Evolutionary conservation across 495 filamentous ascomycete species (phyloP), one percentile per base, ranked within the genome.

Genomic region (Penicillium mononematosum): DNA sequence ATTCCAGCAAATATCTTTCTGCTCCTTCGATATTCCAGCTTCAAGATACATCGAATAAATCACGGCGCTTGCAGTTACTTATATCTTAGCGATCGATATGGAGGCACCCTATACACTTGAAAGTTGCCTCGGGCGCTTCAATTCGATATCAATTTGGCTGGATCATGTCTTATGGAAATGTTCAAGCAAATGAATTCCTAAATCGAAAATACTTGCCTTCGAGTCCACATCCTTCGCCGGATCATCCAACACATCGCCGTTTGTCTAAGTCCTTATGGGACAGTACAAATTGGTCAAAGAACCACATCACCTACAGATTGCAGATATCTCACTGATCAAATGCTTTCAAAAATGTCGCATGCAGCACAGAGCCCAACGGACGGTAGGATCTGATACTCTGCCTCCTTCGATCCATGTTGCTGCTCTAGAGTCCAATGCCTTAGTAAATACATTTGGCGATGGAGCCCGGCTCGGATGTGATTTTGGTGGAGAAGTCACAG

Each of bases 391-490:
- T n/a, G 39, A 17, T 17, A 39, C 16, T 14, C 24, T 7, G 11
- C 1, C 32, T 29, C 10, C 5, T 22, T 44, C 9, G 19, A 27
- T 8, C 10, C 8, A 24, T 42, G 12, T 34, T 5, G 10, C n/a
- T 39, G 34, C 31, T 50, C 20, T 11, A 10, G 24, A 69, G 70
- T 69, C 6, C 49, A 68, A 59, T 45, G 57, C 3, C 62, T 73
- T 41, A 69, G 71, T 3, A 2, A 67, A 68, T 50, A 59, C 58
- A 10, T 73, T 70, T 50, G 70, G 62, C 6, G 59, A 70, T n/a
- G 69, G 64, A 2, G 64, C 60, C 12, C 67, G 81, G 24, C 64
- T 85, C 2, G 83, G 83, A 25, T 68, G 65, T 55, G 84, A 87
- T 56, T 71, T 81, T 22, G 72, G 80, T 2, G 84, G 84, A 36